Percentiles rank a stretch among this genome's conserved stretches.
These are phyloP conservation scores for Diplotaxis tenuifolia DNA, from an alignment of 345 rosid species.

Conservation along the genomic window DNA sequence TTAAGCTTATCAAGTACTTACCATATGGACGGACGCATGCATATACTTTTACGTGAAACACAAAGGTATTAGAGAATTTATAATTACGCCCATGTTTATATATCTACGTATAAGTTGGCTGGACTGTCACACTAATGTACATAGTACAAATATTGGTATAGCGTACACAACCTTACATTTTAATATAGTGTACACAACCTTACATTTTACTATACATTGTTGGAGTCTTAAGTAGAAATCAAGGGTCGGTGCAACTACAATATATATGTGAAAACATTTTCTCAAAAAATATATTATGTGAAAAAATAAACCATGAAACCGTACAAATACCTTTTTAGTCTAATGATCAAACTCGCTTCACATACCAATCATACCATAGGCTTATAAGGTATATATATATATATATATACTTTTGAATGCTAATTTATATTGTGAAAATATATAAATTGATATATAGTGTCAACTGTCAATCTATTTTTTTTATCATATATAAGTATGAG, in stretches of 20 bases:
- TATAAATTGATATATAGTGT: neutral
- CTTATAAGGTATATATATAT: slow-evolving; percentile 9
- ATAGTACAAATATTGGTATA: slow-evolving; percentile 10
- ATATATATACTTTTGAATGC: neutral
- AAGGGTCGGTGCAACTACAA: slow-evolving; percentile 36
- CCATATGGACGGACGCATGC: neutral
- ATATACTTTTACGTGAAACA: neutral
- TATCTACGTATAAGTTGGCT: slow-evolving; percentile 22
- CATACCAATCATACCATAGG: slow-evolving; percentile 14
- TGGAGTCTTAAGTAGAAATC: slow-evolving; percentile 32
- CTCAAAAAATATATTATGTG: slow-evolving; percentile 6
- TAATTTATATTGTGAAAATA: neutral
- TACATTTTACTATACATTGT: slow-evolving; percentile 2
- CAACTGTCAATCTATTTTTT: neutral
- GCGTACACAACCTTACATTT: neutral
- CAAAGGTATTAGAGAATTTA: neutral
- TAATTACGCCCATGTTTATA: slow-evolving; percentile 16
- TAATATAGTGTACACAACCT: too few species aligned
- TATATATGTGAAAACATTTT: neutral
- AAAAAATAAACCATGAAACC: neutral
- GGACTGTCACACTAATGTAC: slow-evolving; percentile 21
- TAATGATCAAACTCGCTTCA: slow-evolving; percentile 13
- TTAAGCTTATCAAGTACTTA: neutral
- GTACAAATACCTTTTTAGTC: neutral
- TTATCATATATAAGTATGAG: neutral